These are phyloP conservation scores for Alternaria novae-zelandiae DNA, from an alignment of 2,329 filamentous ascomycete species.

Conservation along the genomic window DNA sequence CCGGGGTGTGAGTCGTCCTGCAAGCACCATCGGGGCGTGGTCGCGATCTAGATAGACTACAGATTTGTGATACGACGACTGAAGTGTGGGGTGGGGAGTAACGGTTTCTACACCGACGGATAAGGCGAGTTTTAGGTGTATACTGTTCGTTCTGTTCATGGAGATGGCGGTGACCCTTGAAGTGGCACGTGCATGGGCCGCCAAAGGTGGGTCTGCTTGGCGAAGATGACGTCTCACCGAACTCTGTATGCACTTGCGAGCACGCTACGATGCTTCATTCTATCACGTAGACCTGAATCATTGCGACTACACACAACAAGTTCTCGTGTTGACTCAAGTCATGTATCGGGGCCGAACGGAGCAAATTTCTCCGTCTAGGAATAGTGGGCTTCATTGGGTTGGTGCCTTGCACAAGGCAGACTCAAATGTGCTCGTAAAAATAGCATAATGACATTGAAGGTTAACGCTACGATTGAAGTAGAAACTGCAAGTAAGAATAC, in stretches of 20 bases:
- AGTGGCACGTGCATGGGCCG: slow-evolving; percentile 14
- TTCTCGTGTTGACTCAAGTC: neutral
- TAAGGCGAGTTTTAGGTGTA: slow-evolving; percentile 8
- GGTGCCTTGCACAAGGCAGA: slow-evolving; percentile 23
- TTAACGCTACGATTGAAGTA: slow-evolving; percentile 1
- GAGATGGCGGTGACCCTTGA: slow-evolving; percentile 36
- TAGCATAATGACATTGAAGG: slow-evolving; percentile 11
- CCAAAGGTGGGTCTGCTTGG: slow-evolving; percentile 16
- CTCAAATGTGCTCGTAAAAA: slow-evolving; percentile 14
- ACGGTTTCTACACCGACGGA: slow-evolving; percentile 41
- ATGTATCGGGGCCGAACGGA: neutral
- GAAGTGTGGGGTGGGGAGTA: slow-evolving; percentile 16
- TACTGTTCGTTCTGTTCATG: slow-evolving; percentile 11
- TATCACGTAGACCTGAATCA: slow-evolving; percentile 5
- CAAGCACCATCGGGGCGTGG: slow-evolving; percentile 6
- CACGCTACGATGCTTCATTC: slow-evolving; percentile 5
- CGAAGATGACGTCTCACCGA: slow-evolving; percentile 25
- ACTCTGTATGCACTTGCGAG: slow-evolving; percentile 10
- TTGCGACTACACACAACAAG: neutral
- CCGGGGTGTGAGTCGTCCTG: slow-evolving; percentile 11
- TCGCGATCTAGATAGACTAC: slow-evolving; percentile 9
- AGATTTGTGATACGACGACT: slow-evolving; percentile 3
- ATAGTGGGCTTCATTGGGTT: slow-evolving; percentile 2
- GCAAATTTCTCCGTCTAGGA: neutral
- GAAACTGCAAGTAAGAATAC: neutral